Conservation (phyloP, 768 basidiomycete genomes). For the Lentinus tigrinus region DNA sequence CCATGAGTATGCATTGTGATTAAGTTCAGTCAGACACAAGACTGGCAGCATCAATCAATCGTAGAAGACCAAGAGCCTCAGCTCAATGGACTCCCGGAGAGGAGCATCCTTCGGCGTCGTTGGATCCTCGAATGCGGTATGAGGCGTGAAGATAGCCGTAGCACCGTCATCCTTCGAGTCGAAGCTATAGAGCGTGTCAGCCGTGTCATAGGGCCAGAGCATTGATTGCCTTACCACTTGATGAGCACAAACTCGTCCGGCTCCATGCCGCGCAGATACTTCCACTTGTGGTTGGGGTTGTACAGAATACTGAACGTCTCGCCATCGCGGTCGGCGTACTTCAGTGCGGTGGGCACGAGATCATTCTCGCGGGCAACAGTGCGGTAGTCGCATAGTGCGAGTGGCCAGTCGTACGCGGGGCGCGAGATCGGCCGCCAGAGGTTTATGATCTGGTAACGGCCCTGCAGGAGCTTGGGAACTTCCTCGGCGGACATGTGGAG, state of each 20-base stretch:
- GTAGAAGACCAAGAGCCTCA: conserved; percentile 63
- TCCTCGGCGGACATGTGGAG: conserved; percentile 42
- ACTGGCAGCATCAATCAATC: conserved; percentile 28
- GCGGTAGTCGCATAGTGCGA: conserved; percentile 47
- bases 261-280: conserved; percentile 42
- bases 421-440: conserved; percentile 52
- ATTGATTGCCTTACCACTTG: no score
- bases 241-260: conserved; percentile 46
- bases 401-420: conserved; percentile 45
- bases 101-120: conserved; percentile 49
- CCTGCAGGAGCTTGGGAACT: conserved; percentile 35
- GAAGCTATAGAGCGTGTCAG: no score
- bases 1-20: no score
- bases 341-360: conserved; percentile 35
- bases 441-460: conserved; percentile 53
- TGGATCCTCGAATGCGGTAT: conserved; percentile 58
- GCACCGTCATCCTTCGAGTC: conserved; percentile 39
- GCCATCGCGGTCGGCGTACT: conserved; percentile 42
- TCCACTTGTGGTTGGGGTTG: conserved; percentile 43
- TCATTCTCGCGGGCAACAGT: conserved; percentile 39
- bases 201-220: no score
- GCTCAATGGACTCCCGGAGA: conserved; percentile 56
- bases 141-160: conserved; percentile 57
- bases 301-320: conserved; percentile 41
- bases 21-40: no score